These are phyloP conservation scores for Mycena galericulata DNA, from an alignment of 768 basidiomycete species.

Conservation along the genomic window DNA sequence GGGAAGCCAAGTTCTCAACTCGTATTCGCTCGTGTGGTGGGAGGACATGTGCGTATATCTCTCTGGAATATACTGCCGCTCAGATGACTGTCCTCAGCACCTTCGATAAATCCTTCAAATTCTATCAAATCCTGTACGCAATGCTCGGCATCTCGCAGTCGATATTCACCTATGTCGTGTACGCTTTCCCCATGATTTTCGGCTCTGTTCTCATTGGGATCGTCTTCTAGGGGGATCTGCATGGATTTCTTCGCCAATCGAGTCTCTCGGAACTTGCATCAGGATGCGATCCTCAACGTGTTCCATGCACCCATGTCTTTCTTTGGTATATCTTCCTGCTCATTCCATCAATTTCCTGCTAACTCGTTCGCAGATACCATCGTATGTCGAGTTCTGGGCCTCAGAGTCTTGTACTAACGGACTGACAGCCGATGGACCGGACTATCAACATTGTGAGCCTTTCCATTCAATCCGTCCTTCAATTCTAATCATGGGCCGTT, in stretches of 20 bases:
- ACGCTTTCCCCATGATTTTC: slow-evolving; percentile 33
- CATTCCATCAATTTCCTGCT: slow-evolving; percentile 48
- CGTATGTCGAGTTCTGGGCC: neutral
- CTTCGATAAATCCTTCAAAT: slow-evolving; percentile 61
- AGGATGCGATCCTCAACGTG: slow-evolving; percentile 62
- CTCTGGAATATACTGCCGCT: neutral
- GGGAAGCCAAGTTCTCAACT: slow-evolving; percentile 67
- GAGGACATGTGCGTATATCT: slow-evolving; percentile 58
- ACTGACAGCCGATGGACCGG: slow-evolving; percentile 65
- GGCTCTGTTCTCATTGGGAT: neutral
- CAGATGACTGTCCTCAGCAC: slow-evolving; percentile 43
- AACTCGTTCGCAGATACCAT: slow-evolving; percentile 29
- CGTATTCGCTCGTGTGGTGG: slow-evolving; percentile 81
- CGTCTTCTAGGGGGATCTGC: slow-evolving; percentile 55
- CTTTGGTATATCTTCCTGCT: slow-evolving; percentile 64
- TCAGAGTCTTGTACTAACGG: neutral
- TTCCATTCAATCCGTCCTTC: neutral
- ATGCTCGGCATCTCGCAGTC: slow-evolving; percentile 68
- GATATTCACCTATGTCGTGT: slow-evolving; percentile 68
- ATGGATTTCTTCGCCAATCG: slow-evolving; percentile 68
- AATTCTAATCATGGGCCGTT: neutral
- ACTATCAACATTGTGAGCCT: slow-evolving; percentile 58
- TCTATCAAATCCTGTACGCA: slow-evolving; percentile 77
- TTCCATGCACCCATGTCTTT: slow-evolving; percentile 61
- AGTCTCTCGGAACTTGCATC: slow-evolving; percentile 73